Base-by-base conservation (phyloP, 106 monocot species). In the Hemerocallis citrina region DNA sequence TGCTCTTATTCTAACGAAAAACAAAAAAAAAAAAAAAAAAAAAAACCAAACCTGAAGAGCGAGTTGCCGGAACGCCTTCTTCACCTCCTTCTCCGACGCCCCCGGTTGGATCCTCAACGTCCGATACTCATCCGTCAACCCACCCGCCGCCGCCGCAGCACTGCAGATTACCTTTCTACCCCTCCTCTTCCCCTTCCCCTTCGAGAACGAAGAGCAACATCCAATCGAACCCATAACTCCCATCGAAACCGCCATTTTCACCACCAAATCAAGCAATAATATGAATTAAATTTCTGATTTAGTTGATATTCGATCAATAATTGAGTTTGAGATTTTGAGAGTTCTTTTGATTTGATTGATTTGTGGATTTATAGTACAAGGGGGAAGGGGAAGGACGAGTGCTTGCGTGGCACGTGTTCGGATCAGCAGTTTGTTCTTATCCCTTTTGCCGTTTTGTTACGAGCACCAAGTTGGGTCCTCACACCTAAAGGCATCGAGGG, bases 11-110 rank as follows among this genome's bases (percentile, higher is more conserved):
- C 11, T 38, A 38, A 38, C 37, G 11, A 38, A 38, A 5, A 38
- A 38, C 5, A 5, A 38, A 38, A 38, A 5, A 38, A 38, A 11
- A 38, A 38, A 38, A 38, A 38, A 45, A 44, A 51, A 17, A 61
- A n/a, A 68, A 36, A 34, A 19, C 37, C 10, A 41, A 19, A 85
- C 85, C 91, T 79, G 81, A 32, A 92, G 65, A 32, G 87, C 78
- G 24, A 92, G 92, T 41, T 72, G 77, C 31, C 87, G 72, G 71
- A 88, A 92, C 30, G 92, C 87, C 67, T 71, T 77, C 75, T 79
- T 92, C 63, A 92, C 78, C 72, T 92, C 87, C 61, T 55, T 68
- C 76, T 87, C 78, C 1, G 87, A 88, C 11, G 92, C 87, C 13
- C 87, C 84, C 9, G 84, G 92, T 22, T 60, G 59, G 34, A 92